phyloP scores from a whole-genome alignment of 2,329 filamentous ascomycete species.

The Colletotrichum navitas region DNA sequence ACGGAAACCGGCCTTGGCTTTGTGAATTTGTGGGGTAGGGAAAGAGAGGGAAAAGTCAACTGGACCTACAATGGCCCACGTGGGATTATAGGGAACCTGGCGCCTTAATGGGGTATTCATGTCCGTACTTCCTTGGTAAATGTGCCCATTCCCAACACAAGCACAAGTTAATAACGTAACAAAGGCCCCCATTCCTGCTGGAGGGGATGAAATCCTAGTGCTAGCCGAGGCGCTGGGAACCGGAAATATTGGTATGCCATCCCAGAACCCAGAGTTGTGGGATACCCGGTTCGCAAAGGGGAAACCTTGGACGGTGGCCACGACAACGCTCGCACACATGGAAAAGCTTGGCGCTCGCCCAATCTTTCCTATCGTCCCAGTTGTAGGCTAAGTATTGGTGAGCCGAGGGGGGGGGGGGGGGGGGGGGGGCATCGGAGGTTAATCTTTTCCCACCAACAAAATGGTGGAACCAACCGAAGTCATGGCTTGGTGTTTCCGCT shows the following conservation, averaged over 20 bases:
- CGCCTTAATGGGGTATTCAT: background rate
- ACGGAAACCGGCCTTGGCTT: background rate
- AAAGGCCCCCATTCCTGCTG: background rate
- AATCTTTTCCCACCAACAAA: background rate
- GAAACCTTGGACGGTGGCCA: background rate
- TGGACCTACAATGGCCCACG: background rate
- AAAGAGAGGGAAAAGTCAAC: too few species aligned
- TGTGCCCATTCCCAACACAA: slow-evolving; percentile 1
- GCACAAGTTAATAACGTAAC: background rate
- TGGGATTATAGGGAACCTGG: background rate
- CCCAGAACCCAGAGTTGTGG: background rate
- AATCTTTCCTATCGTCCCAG: background rate
- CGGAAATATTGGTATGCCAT: background rate
- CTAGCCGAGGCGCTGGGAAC: background rate
- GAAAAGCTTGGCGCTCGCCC: background rate
- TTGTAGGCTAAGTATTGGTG: background rate
- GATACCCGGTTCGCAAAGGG: background rate
- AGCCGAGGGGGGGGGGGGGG: background rate
- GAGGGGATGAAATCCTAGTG: background rate
- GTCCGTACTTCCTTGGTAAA: background rate
- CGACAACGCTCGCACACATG: background rate
- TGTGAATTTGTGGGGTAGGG: background rate
- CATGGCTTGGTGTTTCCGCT: background rate
- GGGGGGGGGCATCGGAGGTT: background rate
- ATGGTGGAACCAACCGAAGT: background rate